Conservation (phyloP, 176 grass and related monocot species). For the Carex myosuroides region DNA sequence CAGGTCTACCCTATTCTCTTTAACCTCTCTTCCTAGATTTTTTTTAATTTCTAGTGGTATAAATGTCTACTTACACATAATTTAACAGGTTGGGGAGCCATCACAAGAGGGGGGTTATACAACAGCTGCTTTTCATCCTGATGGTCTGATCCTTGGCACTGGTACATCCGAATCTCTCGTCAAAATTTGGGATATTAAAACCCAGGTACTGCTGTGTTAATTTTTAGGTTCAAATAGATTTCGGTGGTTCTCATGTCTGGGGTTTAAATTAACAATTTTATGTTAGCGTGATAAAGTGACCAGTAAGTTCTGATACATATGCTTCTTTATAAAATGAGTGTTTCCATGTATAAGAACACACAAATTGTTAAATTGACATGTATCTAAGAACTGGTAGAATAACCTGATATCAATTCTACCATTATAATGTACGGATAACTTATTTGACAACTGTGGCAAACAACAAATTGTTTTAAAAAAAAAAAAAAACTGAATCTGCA, state of each 20-base stretch:
- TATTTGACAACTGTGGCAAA: background rate
- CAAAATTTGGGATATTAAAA: constrained; percentile 99
- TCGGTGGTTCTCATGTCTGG: background rate
- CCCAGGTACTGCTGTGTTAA: constrained; percentile 49
- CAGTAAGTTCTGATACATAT: background rate
- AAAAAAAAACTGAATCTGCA: background rate
- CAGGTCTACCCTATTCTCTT: constrained; percentile 40
- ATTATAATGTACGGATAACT: background rate
- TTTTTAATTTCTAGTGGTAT: background rate
- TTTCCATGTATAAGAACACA: background rate
- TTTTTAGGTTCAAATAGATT: background rate
- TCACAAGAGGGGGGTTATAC: constrained; percentile 88
- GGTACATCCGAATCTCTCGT: constrained; percentile 75
- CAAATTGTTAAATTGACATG: background rate
- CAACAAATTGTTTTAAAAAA: background rate
- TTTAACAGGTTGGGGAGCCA: constrained; percentile 61
- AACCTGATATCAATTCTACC: background rate
- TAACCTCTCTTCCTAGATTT: background rate
- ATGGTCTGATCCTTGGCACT: constrained; percentile 97
- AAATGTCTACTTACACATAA: constrained; percentile 2
- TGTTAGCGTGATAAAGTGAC: background rate
- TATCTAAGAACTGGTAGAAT: background rate
- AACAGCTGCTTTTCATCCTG: constrained; percentile 86
- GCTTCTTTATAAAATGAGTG: background rate
- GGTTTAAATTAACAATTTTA: background rate